Conservation (phyloP, 306 rosid species). For the Purshia tridentata region DNA sequence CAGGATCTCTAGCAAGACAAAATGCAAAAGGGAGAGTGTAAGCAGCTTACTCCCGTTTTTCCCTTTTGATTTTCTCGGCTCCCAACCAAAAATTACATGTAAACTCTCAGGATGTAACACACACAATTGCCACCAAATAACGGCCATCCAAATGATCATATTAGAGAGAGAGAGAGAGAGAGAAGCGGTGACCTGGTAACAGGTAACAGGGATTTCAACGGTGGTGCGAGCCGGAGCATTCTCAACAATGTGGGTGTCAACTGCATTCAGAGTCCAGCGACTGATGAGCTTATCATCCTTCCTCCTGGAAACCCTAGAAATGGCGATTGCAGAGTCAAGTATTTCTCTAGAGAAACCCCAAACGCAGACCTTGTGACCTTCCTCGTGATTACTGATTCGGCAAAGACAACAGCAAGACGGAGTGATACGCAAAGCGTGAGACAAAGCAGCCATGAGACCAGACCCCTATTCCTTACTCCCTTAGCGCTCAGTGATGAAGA, state of each 20-base stretch:
- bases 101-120: not conserved
- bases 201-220: conserved; percentile 75
- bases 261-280: conserved; percentile 55
- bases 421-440: conserved; percentile 43
- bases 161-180: not conserved
- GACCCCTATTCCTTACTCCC: conserved; percentile 1
- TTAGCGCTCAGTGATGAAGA: conserved; percentile 32
- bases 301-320: conserved; percentile 39
- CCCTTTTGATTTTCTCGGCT: not conserved
- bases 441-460: conserved; percentile 57
- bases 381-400: conserved; percentile 29
- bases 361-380: conserved; percentile 27
- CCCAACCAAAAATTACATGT: not conserved
- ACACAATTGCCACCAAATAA: not conserved
- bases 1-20: not conserved
- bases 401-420: conserved; percentile 40
- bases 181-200: conserved; percentile 69
- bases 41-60: not conserved
- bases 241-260: conserved; percentile 50
- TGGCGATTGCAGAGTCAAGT: conserved; percentile 25
- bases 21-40: not conserved
- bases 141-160: too few species aligned
- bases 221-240: conserved; percentile 32
- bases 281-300: conserved; percentile 31
- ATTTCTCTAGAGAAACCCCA: conserved; percentile 31